phyloP scores from a whole-genome alignment of 768 basidiomycete species.

The Mycena amicta region DNA sequence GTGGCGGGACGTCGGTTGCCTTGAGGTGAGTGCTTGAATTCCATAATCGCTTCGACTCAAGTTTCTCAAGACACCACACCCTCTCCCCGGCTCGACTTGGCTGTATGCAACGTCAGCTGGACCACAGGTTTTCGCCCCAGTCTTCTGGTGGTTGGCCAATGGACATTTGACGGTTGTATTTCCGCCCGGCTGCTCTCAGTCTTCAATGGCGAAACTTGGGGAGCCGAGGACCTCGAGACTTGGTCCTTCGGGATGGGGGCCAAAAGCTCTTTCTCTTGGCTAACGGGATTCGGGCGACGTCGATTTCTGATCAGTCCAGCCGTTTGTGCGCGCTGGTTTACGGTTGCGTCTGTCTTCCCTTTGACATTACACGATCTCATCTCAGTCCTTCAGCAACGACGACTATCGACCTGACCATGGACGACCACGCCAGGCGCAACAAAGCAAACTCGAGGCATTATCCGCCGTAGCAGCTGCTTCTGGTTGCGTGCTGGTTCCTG shows the following conservation, averaged over 20 bases:
- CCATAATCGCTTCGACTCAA: no score
- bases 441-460: no score
- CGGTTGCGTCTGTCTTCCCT: neutral
- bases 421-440: no score
- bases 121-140: neutral
- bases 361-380: no score
- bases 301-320: neutral
- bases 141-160: neutral
- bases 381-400: no score
- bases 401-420: no score
- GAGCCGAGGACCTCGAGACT: neutral
- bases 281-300: neutral
- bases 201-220: neutral
- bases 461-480: no score
- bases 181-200: neutral
- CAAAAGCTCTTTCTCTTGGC: neutral
- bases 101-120: neutral
- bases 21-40: no score
- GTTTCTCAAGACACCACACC: no score
- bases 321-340: neutral
- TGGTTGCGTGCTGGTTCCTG: no score
- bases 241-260: neutral
- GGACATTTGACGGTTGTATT: neutral
- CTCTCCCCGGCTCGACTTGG: no score
- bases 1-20: no score